Percentiles rank a stretch among this genome's conserved stretches.
Conservation (phyloP, 345 rosid genomes). For the Eucalyptus coolabah region DNA sequence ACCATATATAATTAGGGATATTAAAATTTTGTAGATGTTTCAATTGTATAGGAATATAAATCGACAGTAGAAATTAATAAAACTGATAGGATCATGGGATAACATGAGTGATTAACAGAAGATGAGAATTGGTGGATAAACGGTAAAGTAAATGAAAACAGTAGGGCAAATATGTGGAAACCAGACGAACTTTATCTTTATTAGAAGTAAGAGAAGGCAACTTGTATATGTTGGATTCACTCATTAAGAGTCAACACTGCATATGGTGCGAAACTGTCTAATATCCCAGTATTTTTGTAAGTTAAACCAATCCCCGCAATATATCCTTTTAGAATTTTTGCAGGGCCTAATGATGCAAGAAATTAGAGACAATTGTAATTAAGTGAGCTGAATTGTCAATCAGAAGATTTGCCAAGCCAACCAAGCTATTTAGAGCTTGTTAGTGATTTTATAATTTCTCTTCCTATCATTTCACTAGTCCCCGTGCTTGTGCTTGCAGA, state of each 20-base stretch:
- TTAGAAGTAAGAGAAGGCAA: not conserved
- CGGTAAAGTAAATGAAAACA: not conserved
- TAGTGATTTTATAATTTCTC: not conserved
- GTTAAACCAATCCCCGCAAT: not conserved
- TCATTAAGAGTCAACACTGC: not conserved
- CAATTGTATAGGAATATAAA: not conserved
- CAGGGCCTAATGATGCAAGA: not conserved
- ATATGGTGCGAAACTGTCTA: not conserved
- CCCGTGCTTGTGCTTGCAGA: not conserved
- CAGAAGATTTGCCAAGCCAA: not conserved
- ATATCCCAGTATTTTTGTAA: not conserved
- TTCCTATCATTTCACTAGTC: not conserved
- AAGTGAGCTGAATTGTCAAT: not conserved
- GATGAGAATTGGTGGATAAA: not conserved
- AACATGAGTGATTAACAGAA: not conserved
- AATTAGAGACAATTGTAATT: not conserved
- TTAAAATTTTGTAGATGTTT: not conserved
- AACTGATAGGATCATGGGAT: not conserved
- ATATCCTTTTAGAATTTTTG: not conserved
- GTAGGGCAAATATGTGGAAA: not conserved
- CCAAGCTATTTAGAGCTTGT: not conserved
- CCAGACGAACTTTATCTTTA: not conserved
- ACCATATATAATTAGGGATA: not conserved
- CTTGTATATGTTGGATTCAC: not conserved
- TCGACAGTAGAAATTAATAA: not conserved